Percentiles rank a stretch among this genome's conserved stretches.
Evolutionary conservation across 2,329 filamentous ascomycete species (phyloP).

Genomic region (Pestalotiopsis sp.): DNA sequence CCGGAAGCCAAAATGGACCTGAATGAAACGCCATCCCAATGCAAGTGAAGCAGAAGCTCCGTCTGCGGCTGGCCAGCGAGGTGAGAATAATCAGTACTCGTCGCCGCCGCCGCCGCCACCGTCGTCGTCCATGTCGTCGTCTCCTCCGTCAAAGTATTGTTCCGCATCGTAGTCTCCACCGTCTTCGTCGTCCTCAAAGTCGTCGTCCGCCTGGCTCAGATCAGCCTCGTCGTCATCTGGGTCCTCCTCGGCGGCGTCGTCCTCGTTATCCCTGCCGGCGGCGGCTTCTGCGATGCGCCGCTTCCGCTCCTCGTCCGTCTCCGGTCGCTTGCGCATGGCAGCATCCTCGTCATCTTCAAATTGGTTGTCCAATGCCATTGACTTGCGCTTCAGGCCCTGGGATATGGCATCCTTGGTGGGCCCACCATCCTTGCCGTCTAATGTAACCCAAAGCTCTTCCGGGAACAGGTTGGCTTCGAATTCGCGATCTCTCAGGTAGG

Average conservation of each 20-base stretch:
- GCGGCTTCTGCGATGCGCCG: conserved; percentile 32
- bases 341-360: conserved; percentile 27
- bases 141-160: conserved; percentile 61
- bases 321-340: conserved; percentile 23
- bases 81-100: conserved; percentile 19
- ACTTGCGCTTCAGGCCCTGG: conserved; percentile 42
- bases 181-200: conserved; percentile 57
- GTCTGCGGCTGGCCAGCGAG: conserved; percentile 1
- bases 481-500: conserved; percentile 53
- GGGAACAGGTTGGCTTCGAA: conserved; percentile 58
- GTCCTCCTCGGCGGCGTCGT: conserved; percentile 33
- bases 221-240: conserved; percentile 35
- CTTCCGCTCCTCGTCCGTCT: conserved; percentile 37
- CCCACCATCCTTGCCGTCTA: conserved; percentile 49
- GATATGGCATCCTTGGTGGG: conserved; percentile 33
- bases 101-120: conserved; percentile 44
- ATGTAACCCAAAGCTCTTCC: conserved; percentile 55
- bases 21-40: conserved; percentile 15
- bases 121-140: conserved; percentile 55
- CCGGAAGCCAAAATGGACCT: neutral
- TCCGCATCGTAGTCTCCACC: conserved; percentile 66
- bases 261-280: conserved; percentile 27
- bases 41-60: neutral
- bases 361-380: conserved; percentile 48
- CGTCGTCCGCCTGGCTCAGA: conserved; percentile 43